Evolutionary conservation across 441 rosid genomes (phyloP), one percentile per base, ranked within the genome.

Genomic region (Kokia cookei): DNA sequence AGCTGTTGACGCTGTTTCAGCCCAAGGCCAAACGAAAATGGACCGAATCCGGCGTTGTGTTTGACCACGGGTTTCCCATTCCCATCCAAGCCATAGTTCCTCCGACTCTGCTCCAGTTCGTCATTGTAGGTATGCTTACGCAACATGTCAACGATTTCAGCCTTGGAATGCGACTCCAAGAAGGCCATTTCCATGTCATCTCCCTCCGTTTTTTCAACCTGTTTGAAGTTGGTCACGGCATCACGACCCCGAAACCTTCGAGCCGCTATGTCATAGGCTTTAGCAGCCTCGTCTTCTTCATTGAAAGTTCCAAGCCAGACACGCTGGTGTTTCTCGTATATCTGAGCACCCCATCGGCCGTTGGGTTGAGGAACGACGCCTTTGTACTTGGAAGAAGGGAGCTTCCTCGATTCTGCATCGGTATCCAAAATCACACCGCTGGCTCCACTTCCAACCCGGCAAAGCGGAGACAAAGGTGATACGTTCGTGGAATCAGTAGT

Each of bases 271-370:
- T 94, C 98, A 58, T 94, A 92, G 43, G 90, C 90, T 37, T 60
- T 79, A 4, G 97, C 98, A 13, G 98, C 98, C 54, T 92, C 97
- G 8, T 89, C 88, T 76, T 94, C 93, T 64, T 88, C 92, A 78
- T 91, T 94, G 82, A 94, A 94, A 12, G 98, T 94, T 1, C 98
- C 98, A 4, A 94, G 93, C 98, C 98, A 94, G 45, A 94, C 97
- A 12, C 97, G 84, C 59, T 91, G 97, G 73, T 94, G 98, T 81
- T 94, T 94, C 93, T 91, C 97, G 87, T 94, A 94, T 63, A 94
- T 94, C 91, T 94, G 98, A 24, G 99, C 94, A 0, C 99, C 98
- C 99, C 99, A 95, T 1, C 98, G 90, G 69, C 98, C 99, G 77
- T 95, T 95, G 0, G 99, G 99, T 64, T 95, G 98, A 3, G 98